Evolutionary conservation across 176 grass and related monocot species (phyloP), one percentile per base, ranked within the genome.

Genomic region (Raddia distichophylla): DNA sequence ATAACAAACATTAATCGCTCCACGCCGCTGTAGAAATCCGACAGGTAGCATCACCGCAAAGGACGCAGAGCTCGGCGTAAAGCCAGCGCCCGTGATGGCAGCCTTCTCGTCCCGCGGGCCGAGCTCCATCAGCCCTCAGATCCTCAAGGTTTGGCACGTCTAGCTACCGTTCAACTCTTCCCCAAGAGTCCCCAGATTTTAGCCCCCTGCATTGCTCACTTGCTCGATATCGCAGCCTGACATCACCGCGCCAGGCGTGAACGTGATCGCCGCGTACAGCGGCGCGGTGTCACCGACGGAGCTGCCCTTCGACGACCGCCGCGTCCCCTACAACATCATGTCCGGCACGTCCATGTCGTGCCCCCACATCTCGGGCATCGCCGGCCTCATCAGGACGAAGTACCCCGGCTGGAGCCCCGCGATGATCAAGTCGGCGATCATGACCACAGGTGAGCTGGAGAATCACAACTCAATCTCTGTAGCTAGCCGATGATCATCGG

Each of bases 271-370:
- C 1, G 83, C 94, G 11, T 93, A 20, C 69, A 79, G 73, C 70
- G 75, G 50, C 34, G 84, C 79, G 10, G 75, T 51, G 1, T 58
- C 86, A 2, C 88, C 86, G 4, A 83, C 91, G 6, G 81, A 1
- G 3, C 59, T 81, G 7, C 9, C 44, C 32, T 91, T 85, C 7
- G 94, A 97, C 15, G 6, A 74, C 74, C 83, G 91, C 10, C 84
- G 86, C 1, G 78, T 93, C 5, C 14, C 80, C 61, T 97, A 85
- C 84, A 93, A 89, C 69, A 17, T 62, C 8, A 2, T 27, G 5
- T 97, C 94, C 34, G 94, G 94, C 50, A 97, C 94, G 1, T 97
- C 94, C 51, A 97, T 97, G 91, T 64, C 94, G 53, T 97, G 94
- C 81, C 94, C 91, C 8, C 94, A 97, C 59, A 83, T 85, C 10